A percentile compares a stretch with the other conserved stretches of the same genome.
phyloP scores from a whole-genome alignment of 2,329 filamentous ascomycete species.

The Penicillium sumatraense region DNA sequence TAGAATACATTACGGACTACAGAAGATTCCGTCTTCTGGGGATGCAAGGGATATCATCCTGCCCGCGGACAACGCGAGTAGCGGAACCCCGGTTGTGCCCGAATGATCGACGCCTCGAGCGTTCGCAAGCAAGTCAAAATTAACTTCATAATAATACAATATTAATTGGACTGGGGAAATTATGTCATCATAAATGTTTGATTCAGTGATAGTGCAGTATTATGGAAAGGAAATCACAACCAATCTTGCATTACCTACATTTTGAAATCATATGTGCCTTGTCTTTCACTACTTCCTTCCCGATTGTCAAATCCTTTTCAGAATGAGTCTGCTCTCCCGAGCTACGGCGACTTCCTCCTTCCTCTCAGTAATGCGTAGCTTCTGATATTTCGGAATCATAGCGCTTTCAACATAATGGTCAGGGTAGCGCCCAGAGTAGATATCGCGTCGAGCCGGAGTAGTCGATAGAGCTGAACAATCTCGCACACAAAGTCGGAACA shows the following conservation, averaged over 20 bases:
- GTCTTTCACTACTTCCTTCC: too few species aligned
- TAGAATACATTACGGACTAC: not conserved
- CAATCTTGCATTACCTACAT: too few species aligned
- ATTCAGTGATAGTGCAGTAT: too few species aligned
- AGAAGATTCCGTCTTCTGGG: not conserved
- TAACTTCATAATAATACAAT: too few species aligned
- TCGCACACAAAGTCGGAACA: not conserved
- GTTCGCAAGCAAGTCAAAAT: too few species aligned
- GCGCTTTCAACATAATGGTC: not conserved
- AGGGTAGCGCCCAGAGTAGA: not conserved
- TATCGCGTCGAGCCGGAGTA: too few species aligned
- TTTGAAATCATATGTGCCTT: too few species aligned
- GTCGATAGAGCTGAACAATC: not conserved
- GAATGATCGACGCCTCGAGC: not conserved
- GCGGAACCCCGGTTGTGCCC: not conserved
- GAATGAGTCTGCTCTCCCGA: not conserved
- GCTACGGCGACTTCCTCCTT: not conserved
- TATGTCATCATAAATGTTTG: too few species aligned
- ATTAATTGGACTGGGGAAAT: too few species aligned
- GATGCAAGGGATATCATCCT: not conserved
- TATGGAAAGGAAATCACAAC: too few species aligned
- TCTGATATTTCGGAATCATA: not conserved
- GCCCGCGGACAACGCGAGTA: not conserved
- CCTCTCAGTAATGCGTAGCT: not conserved
- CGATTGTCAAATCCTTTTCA: not conserved